Evolutionary conservation across 2,329 filamentous ascomycete genomes (phyloP), one percentile per base, ranked within the genome.

Genomic region (Curvularia eragrostidis): DNA sequence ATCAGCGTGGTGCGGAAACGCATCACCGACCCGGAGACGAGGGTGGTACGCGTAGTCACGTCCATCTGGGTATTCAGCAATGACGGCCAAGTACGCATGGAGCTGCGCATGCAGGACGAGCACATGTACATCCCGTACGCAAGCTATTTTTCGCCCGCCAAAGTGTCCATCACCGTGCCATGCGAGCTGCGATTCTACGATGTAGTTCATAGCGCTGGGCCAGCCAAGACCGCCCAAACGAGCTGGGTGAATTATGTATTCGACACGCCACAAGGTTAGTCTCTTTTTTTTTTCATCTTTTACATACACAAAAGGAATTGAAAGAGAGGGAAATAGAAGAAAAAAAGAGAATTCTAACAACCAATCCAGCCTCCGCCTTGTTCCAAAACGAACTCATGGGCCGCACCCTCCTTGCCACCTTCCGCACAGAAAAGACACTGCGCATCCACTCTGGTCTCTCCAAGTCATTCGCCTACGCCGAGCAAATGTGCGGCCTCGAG

Each of bases 401-500:
- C 28, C 75, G 78, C 30, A 75, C 70, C 5, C 75, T 82, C 7
- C 65, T 82, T 1, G 77, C 75, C 2, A 78, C 75, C 3, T 81
- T 74, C 56, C 73, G 75, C 30, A 81, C 79, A 0, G 75, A 73
- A 30, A 79, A 80, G 54, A 81, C 79, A 1, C 76, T 78, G 32
- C 78, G 81, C 23, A 69, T 80, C 8, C 80, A 81, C 63, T 75
- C 79, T 53, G 79, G 80, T 5, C 48, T 81, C 18, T 68, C 72
- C 19, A 73, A 76, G 1, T 71, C 76, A 0, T 78, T 81, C 52
- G 70, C 77, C 3, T 80, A 81, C 54, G 77, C 80, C 52, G 79
- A 81, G 61, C 80, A 82, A 63, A 80, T 82, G 71, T 80, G 80
- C 52, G 80, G 77, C 19, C 78, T 81, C 57, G 80, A 82, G 57